Base-by-base conservation (phyloP, 192 early-diverging fungal genomes). In the Coemansia sp. region DNA sequence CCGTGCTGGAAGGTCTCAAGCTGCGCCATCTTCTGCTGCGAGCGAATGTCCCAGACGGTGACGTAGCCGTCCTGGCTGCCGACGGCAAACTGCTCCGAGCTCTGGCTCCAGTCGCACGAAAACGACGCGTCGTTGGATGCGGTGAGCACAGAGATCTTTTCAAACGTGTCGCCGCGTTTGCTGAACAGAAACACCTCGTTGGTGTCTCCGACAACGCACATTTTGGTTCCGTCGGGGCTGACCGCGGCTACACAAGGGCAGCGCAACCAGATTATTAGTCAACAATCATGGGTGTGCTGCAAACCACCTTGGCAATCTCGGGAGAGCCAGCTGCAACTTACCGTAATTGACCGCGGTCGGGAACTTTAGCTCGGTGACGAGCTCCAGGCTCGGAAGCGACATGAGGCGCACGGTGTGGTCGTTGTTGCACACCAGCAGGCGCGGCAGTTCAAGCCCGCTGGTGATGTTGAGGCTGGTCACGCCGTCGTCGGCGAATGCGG, bases 61-160 rank as follows among this genome's bases (percentile, higher is more conserved):
- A 93, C 91, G 54, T 70, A 90, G 8, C 95, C 95, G 67, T 96
- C 90, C 66, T 95, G 92, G 70, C 87, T 93, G 9, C 93, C 93
- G 1, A 98, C 93, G 0, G 95, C 95, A 81, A 98, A 98, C 60
- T 86, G 90, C 54, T 93, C 89, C 1, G 90, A 92, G 12, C 85
- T 77, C 50, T 93, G 91, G 65, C 89, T 96, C 92, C 93, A 98
- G 23, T 94, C 85, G 67, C 93, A 95, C 6, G 90, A 94, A 56
- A 96, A 98, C 8, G 89, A 87, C 0, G 95, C 90, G 51, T 95
- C 92, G 32, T 78, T 85, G 8, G 84, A 81, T 0, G 85, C 92
- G 77, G 67, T 86, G 62, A 90, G 72, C 10, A 87, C 87, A 0
- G 80, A 80, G n/a, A 90, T 81, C 47, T 80, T 67, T 54, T 85